Evolutionary conservation across 371 early-diverging fungal genomes (phyloP).

Genomic region (Apophysomyces ossiformis): DNA sequence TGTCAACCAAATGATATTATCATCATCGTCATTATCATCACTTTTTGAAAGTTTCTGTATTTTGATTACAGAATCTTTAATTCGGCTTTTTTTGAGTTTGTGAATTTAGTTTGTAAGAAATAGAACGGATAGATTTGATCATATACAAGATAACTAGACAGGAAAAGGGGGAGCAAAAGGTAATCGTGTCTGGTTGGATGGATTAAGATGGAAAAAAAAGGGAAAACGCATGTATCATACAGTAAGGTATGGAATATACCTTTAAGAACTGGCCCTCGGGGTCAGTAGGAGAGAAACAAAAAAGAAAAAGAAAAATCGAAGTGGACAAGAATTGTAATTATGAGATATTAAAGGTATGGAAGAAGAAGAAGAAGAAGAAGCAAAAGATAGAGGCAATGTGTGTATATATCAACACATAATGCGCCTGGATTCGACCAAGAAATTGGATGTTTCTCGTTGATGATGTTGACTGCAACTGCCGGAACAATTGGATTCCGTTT

Average conservation of each 20-base stretch:
- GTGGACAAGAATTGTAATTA: background rate
- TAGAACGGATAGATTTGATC: constrained; percentile 5
- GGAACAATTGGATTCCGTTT: constrained; percentile 20
- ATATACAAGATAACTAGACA: background rate
- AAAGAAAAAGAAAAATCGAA: background rate
- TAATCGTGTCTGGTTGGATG: background rate
- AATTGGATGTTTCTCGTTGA: constrained; percentile 8
- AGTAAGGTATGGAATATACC: background rate
- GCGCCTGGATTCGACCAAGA: constrained; percentile 14
- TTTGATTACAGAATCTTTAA: constrained; percentile 6
- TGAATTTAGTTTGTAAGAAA: background rate
- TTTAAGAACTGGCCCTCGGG: background rate
- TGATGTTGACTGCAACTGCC: constrained; percentile 20
- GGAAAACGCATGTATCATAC: constrained; percentile 6
- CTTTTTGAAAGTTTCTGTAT: background rate
- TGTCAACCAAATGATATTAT: background rate
- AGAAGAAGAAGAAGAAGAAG: background rate
- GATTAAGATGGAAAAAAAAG: background rate
- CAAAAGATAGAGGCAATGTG: background rate
- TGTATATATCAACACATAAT: background rate
- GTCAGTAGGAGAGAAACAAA: background rate
- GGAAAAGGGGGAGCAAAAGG: background rate
- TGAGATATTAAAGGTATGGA: background rate
- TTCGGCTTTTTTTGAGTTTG: background rate
- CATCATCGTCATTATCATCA: background rate